Evolutionary conservation across 345 rosid genomes (phyloP).

Genomic region (Reutealis trisperma): DNA sequence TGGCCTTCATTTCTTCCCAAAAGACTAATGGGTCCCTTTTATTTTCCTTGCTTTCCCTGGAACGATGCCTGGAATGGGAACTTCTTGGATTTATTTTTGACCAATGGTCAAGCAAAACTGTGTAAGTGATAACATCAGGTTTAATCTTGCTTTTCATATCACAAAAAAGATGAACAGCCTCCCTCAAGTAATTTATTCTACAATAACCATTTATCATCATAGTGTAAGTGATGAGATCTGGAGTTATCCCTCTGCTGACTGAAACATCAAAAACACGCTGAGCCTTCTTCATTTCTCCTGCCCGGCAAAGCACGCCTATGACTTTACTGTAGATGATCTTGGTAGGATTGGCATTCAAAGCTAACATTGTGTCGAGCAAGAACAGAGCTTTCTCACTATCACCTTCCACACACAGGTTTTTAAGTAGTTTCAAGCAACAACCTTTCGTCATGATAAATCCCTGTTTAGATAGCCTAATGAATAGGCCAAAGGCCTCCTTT

Average conservation of each 20-base stretch:
- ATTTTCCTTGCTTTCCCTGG: conserved; percentile 19
- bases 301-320: conserved; percentile 47
- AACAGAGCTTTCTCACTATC: conserved; percentile 37
- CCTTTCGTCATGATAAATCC: conserved; percentile 37
- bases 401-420: conserved; percentile 47
- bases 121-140: conserved; percentile 61
- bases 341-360: conserved; percentile 43
- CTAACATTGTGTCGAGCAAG: conserved; percentile 45
- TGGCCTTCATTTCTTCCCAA: conserved; percentile 41
- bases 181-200: conserved; percentile 38
- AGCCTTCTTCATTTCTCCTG: conserved; percentile 46
- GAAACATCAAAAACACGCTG: conserved; percentile 38
- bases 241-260: conserved; percentile 39
- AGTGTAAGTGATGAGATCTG: conserved; percentile 56
- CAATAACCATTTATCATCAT: conserved; percentile 69
- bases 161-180: conserved; percentile 46
- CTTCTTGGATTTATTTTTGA: conserved; percentile 28
- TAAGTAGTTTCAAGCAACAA: conserved; percentile 52
- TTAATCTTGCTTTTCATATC: conserved; percentile 59
- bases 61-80: conserved; percentile 13
- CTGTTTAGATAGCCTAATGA: conserved; percentile 32
- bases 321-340: conserved; percentile 47
- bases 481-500: conserved; percentile 44
- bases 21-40: conserved; percentile 28
- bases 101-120: conserved; percentile 56